Evolutionary conservation across 2,329 filamentous ascomycete genomes (phyloP).

Genomic region (Chalaropsis thielavioides): DNA sequence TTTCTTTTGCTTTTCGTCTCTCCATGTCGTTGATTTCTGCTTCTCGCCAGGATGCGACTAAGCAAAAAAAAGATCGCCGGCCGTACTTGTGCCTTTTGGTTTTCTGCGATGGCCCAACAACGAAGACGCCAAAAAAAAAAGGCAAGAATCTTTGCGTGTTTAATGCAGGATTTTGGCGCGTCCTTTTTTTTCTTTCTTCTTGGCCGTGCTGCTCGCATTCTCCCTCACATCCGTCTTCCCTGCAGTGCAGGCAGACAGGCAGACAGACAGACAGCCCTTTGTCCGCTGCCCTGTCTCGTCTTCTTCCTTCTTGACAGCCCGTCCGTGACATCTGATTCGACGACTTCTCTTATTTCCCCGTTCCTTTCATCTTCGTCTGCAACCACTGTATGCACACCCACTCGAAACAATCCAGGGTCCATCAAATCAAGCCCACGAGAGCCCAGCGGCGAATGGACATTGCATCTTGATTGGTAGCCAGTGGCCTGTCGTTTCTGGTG

Average conservation of each 20-base stretch:
- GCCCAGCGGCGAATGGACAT: background rate
- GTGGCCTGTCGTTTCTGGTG: constrained; percentile 3
- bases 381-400: constrained; percentile 1
- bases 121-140: background rate
- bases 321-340: constrained; percentile 4
- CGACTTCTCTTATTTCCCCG: background rate
- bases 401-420: background rate
- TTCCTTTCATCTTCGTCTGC: background rate
- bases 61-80: background rate
- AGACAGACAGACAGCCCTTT: background rate
- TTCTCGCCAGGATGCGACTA: background rate
- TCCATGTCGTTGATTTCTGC: background rate
- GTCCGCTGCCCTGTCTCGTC: background rate
- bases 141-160: background rate
- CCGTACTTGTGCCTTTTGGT: background rate
- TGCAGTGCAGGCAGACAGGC: background rate
- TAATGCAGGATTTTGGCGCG: constrained; percentile 1
- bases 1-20: background rate
- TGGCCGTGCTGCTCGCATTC: background rate
- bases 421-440: background rate
- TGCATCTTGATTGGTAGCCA: background rate
- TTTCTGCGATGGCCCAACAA: background rate
- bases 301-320: background rate
- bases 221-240: background rate
- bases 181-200: background rate